Conservation (phyloP, 768 basidiomycete genomes). For the Crepidotus variabilis region DNA sequence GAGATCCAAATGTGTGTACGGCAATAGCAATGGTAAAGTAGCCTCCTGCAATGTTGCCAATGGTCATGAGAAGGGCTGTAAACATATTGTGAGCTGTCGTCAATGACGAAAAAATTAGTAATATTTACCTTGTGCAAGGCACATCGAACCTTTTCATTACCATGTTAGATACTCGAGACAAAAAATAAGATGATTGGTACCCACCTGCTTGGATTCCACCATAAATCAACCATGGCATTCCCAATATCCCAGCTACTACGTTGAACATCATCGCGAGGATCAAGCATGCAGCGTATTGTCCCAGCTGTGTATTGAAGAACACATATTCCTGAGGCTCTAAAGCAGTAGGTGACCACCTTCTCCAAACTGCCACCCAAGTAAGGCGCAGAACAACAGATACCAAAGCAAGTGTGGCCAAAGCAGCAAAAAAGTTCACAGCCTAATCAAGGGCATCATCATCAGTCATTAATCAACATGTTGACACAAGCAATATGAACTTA, state of each 20-base stretch:
- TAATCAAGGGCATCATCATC: conserved; percentile 10
- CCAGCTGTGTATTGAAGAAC: conserved; percentile 72
- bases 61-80: conserved; percentile 53
- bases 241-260: conserved; percentile 50
- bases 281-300: conserved; percentile 63
- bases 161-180: background rate
- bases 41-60: conserved; percentile 56
- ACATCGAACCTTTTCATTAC: conserved; percentile 36
- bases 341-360: conserved; percentile 22
- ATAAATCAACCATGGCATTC: conserved; percentile 43
- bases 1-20: conserved; percentile 63
- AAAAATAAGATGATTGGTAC: conserved; percentile 12
- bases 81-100: background rate
- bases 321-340: conserved; percentile 41
- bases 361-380: conserved; percentile 40
- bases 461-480: background rate
- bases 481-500: conserved; percentile 21
- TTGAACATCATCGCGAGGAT: conserved; percentile 55
- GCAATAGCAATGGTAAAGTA: conserved; percentile 67
- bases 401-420: conserved; percentile 51
- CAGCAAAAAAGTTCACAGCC: conserved; percentile 50
- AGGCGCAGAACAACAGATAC: conserved; percentile 45
- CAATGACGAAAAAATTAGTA: background rate
- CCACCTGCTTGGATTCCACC: conserved; percentile 47
- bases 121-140: conserved; percentile 56